Evolutionary conservation across 179 eudicot genomes (phyloP).

Genomic region (Heliamphora pulchella): DNA sequence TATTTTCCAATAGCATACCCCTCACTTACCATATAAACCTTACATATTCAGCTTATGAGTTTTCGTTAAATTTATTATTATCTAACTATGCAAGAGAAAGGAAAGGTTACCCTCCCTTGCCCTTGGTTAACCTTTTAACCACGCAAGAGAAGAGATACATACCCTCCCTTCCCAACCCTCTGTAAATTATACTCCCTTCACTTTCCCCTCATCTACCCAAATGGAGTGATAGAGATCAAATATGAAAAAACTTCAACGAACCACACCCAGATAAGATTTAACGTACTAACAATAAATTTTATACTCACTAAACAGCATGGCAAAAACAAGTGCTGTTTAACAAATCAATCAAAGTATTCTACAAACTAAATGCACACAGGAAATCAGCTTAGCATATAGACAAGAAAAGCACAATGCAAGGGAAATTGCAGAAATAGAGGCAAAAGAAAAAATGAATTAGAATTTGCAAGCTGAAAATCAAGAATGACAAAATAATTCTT

Average conservation of each 20-base stretch:
- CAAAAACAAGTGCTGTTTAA: not conserved
- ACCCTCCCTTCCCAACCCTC: too few relatives aligned
- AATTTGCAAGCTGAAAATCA: not conserved
- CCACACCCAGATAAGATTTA: not conserved
- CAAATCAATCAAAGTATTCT: not conserved
- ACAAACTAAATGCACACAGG: not conserved
- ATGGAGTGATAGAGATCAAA: not conserved
- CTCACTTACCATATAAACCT: too few relatives aligned
- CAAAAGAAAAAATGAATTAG: not conserved
- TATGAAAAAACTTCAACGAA: not conserved
- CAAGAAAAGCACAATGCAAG: too few relatives aligned
- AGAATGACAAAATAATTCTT: not conserved
- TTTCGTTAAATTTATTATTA: too few relatives aligned
- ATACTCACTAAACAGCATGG: not conserved
- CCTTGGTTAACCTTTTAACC: too few relatives aligned
- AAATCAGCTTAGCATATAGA: not conserved
- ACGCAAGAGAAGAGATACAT: too few relatives aligned
- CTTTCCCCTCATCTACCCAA: too few relatives aligned
- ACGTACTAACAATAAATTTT: not conserved
- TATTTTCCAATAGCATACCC: too few relatives aligned
- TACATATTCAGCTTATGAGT: too few relatives aligned
- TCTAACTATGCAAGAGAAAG: too few relatives aligned
- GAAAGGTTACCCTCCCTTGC: too few relatives aligned
- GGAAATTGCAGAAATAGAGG: not conserved
- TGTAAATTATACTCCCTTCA: too few relatives aligned